Conservation (phyloP, 2,329 filamentous ascomycete species). For the Sporothrix humicola region DNA sequence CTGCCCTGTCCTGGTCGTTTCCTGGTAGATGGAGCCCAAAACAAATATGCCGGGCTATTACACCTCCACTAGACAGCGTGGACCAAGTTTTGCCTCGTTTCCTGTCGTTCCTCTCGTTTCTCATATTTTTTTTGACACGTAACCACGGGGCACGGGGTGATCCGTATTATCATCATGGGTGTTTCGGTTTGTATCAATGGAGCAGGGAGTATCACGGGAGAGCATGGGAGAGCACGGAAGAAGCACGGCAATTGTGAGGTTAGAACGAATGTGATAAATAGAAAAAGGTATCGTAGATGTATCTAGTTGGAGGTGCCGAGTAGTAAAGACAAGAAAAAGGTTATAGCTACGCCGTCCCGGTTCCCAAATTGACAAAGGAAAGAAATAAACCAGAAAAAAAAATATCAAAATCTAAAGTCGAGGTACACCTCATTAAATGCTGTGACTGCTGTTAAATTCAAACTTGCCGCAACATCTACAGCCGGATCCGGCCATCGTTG, state of each 20-base stretch:
- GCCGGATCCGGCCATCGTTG: conserved; percentile 47
- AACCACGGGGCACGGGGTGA: no score
- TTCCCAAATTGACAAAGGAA: conserved; percentile 21
- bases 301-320: conserved; percentile 6
- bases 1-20: no score
- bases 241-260: neutral
- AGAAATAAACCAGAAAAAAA: neutral
- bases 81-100: neutral
- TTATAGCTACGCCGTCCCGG: neutral
- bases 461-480: conserved; percentile 33
- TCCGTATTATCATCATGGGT: neutral
- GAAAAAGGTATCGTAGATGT: conserved; percentile 11
- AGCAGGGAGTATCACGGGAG: neutral
- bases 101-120: no score
- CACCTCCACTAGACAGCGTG: conserved; percentile 1
- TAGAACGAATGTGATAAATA: neutral
- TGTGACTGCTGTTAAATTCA: neutral
- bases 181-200: no score
- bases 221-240: neutral
- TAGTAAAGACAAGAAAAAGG: conserved; percentile 11
- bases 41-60: conserved; percentile 23
- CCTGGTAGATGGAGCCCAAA: neutral
- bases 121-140: neutral
- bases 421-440: neutral
- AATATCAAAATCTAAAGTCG: conserved; percentile 1